These are phyloP conservation scores for Apiospora sp. DNA, from an alignment of 2,329 filamentous ascomycete species.

Conservation along the genomic window DNA sequence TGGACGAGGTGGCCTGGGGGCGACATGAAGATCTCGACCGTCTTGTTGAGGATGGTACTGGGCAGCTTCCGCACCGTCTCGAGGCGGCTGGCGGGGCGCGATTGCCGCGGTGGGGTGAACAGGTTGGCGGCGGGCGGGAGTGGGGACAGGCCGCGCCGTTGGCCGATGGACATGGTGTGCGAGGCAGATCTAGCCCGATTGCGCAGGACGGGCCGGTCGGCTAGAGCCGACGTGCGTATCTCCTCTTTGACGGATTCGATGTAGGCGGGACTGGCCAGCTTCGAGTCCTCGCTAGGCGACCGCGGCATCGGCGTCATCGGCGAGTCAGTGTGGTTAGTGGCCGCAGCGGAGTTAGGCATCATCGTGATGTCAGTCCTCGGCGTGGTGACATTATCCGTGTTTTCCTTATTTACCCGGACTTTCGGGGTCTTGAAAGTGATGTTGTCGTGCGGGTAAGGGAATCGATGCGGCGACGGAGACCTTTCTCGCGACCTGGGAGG, in stretches of 20 bases:
- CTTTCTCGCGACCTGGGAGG: constrained; percentile 51
- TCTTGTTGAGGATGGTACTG: constrained; percentile 76
- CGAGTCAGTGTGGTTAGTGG: constrained; percentile 39
- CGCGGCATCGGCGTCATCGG: constrained; percentile 32
- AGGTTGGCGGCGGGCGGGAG: constrained; percentile 74
- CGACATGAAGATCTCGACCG: constrained; percentile 77
- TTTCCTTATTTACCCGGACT: constrained; percentile 38
- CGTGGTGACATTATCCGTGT: constrained; percentile 45
- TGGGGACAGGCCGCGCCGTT: constrained; percentile 68
- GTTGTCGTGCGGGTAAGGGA: constrained; percentile 51
- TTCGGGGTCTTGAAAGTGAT: constrained; percentile 47
- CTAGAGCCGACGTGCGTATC: constrained; percentile 39
- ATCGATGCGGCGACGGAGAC: constrained; percentile 34
- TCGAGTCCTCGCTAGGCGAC: constrained; percentile 26
- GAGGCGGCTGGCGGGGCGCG: constrained; percentile 49
- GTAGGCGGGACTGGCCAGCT: constrained; percentile 24
- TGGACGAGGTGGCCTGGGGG: constrained; percentile 82
- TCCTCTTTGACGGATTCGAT: constrained; percentile 20
- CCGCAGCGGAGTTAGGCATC: constrained; percentile 40
- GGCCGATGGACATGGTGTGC: constrained; percentile 56
- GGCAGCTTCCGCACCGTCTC: constrained; percentile 61
- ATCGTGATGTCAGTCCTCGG: constrained; percentile 42
- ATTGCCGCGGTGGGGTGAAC: constrained; percentile 57
- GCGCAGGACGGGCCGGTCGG: constrained; percentile 52
- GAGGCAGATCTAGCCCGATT: constrained; percentile 62